Percentiles rank a stretch among this genome's conserved stretches.
Conservation (phyloP, 805 yeast species). For the Ogataea corticis region DNA sequence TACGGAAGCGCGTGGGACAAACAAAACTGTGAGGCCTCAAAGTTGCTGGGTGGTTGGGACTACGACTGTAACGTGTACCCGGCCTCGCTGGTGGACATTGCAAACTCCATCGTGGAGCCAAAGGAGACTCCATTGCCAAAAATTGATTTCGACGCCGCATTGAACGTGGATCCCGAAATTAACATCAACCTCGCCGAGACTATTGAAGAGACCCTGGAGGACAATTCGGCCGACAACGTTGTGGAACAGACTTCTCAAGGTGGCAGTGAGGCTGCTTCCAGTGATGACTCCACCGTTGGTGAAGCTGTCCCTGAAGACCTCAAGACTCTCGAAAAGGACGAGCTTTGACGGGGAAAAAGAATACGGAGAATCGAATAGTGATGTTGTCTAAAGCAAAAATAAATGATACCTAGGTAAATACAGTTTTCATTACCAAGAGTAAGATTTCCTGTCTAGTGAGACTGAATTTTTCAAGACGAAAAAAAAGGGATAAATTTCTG, state of each 20-base stretch:
- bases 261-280: constrained; percentile 2
- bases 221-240: constrained; percentile 6
- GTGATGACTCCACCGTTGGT: constrained; percentile 18
- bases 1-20: constrained; percentile 84
- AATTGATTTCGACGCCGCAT: constrained; percentile 16
- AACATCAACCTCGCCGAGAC: constrained; percentile 3
- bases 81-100: constrained; percentile 7
- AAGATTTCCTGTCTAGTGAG: no score
- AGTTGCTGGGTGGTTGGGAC: constrained; percentile 76
- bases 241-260: constrained; percentile 18
- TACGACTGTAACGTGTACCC: constrained; percentile 71
- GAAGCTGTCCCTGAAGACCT: constrained; percentile 16
- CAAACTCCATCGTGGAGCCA: constrained; percentile 6
- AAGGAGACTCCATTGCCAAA: constrained; percentile 7
- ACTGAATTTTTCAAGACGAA: no score
- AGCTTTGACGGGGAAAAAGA: constrained; percentile 12
- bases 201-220: constrained; percentile 8
- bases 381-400: neutral
- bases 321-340: constrained; percentile 16
- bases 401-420: neutral
- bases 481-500: no score
- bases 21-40: constrained; percentile 59
- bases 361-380: neutral
- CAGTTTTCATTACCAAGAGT: no score
- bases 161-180: constrained; percentile 6